A percentile compares a stretch with the other conserved stretches of the same genome.
These are phyloP conservation scores for Lactarius sanguifluus DNA, from an alignment of 768 basidiomycete genomes.

Conservation along the genomic window DNA sequence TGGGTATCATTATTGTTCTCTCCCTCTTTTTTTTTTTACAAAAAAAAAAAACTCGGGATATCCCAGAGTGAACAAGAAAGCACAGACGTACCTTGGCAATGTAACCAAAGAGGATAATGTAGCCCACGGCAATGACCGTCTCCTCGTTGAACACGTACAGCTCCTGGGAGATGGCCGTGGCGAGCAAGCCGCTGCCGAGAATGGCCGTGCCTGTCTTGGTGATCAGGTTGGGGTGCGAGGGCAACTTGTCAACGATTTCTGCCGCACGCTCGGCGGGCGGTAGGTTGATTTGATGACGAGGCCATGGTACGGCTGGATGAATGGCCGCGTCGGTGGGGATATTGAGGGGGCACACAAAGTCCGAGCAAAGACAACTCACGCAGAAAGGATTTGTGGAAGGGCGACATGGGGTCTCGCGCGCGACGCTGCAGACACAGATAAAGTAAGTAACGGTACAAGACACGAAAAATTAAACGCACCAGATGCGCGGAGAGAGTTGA, in stretches of 20 bases:
- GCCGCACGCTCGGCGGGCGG: conserved; percentile 85
- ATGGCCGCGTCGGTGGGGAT: not conserved
- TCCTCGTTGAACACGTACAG: conserved; percentile 98
- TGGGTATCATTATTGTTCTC: no score
- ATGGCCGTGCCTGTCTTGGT: conserved; percentile 94
- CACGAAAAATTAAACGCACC: conserved; percentile 17
- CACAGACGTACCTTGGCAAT: conserved; percentile 66
- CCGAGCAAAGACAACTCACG: conserved; percentile 41
- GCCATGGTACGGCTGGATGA: conserved; percentile 12
- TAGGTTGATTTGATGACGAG: conserved; percentile 60
- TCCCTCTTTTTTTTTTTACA: not conserved
- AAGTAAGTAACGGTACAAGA: not conserved
- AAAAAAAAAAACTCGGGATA: not conserved
- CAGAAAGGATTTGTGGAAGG: conserved; percentile 46
- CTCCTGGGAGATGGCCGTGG: conserved; percentile 94
- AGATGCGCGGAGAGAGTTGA: conserved; percentile 31
- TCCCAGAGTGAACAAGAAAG: not conserved
- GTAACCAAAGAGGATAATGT: conserved; percentile 77
- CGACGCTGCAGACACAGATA: conserved; percentile 23
- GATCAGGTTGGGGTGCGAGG: conserved; percentile 81
- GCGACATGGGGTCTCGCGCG: conserved; percentile 40
- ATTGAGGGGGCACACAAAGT: conserved; percentile 21
- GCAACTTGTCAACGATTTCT: conserved; percentile 85
- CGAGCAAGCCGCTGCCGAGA: conserved; percentile 84
- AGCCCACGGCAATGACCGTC: conserved; percentile 82